Conservation (phyloP, 2,329 filamentous ascomycete genomes). For the Graphiopsis chlorocephala region DNA sequence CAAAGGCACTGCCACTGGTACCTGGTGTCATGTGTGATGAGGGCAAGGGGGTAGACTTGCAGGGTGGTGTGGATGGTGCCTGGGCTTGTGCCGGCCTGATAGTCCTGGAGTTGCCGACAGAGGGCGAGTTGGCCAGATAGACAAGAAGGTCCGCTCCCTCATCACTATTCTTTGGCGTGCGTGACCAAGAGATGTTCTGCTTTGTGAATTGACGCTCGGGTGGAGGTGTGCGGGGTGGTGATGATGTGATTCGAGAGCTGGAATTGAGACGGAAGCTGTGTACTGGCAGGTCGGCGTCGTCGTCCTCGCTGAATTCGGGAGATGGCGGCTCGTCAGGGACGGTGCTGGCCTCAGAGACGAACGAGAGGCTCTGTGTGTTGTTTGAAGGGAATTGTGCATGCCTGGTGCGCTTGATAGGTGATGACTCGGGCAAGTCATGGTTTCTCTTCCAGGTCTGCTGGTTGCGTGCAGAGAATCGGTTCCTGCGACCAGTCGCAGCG, state of each 20-base stretch:
- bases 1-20: slow-evolving; percentile 55
- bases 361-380: slow-evolving; percentile 70
- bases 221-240: slow-evolving; percentile 79
- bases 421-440: slow-evolving; percentile 78
- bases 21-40: slow-evolving; percentile 87
- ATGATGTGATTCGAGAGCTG: slow-evolving; percentile 59
- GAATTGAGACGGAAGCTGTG: slow-evolving; percentile 65
- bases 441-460: slow-evolving; percentile 71
- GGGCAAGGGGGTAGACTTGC: slow-evolving; percentile 59
- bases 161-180: slow-evolving; percentile 62
- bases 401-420: slow-evolving; percentile 74
- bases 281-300: slow-evolving; percentile 75
- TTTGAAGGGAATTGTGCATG: slow-evolving; percentile 69
- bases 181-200: slow-evolving; percentile 40
- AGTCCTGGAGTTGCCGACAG: slow-evolving; percentile 63
- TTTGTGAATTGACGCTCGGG: slow-evolving; percentile 42
- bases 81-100: slow-evolving; percentile 15
- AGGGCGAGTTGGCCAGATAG: slow-evolving; percentile 88
- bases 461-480: slow-evolving; percentile 29
- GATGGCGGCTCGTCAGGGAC: slow-evolving; percentile 61
- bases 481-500: slow-evolving; percentile 32
- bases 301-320: slow-evolving; percentile 68
- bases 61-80: slow-evolving; percentile 55
- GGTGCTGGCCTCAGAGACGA: slow-evolving; percentile 70
- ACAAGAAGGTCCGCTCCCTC: slow-evolving; percentile 83